Percentiles rank a stretch among this genome's conserved stretches.
Evolutionary conservation across 805 yeast genomes (phyloP).

Genomic region (Blastobotrys muscicola): DNA sequence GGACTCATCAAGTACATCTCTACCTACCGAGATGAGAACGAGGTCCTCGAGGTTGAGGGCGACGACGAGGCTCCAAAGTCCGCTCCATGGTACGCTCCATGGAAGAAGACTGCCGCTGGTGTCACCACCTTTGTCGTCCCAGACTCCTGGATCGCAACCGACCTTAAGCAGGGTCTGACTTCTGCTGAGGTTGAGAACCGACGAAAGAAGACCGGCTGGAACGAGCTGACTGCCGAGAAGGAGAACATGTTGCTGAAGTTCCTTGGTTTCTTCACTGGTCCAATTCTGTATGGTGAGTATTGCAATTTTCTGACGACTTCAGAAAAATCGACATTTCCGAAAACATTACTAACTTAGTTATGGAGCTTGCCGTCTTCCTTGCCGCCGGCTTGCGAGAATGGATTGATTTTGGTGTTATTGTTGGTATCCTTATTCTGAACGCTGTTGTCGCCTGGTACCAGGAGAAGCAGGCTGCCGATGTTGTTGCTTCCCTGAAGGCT

Average conservation of each 20-base stretch:
- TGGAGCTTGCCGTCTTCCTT: conserved; percentile 90
- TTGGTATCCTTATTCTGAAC: conserved; percentile 77
- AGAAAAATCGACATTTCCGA: background rate
- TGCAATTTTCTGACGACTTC: background rate
- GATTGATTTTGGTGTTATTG: conserved; percentile 97
- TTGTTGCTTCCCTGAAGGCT: conserved; percentile 91
- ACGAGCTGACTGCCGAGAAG: conserved; percentile 82
- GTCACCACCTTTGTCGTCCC: conserved; percentile 42
- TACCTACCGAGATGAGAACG: conserved; percentile 29
- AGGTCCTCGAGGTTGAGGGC: conserved; percentile 44
- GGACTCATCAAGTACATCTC: conserved; percentile 28
- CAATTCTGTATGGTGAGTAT: conserved; percentile 63
- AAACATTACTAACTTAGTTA: conserved; percentile 29
- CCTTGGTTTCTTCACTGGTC: conserved; percentile 82
- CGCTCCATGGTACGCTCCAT: conserved; percentile 59
- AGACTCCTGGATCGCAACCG: conserved; percentile 73
- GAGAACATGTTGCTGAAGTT: conserved; percentile 74
- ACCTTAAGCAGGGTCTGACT: conserved; percentile 66
- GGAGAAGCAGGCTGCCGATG: conserved; percentile 96
- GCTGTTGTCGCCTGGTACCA: conserved; percentile 94
- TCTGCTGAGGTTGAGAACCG: conserved; percentile 68
- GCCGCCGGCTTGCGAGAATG: conserved; percentile 97
- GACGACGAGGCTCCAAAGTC: conserved; percentile 52
- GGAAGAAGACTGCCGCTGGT: conserved; percentile 38
- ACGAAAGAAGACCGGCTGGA: conserved; percentile 83